Evolutionary conservation across 345 rosid genomes (phyloP), one percentile per base, ranked within the genome.

Genomic region (Bretschneidera sinensis): DNA sequence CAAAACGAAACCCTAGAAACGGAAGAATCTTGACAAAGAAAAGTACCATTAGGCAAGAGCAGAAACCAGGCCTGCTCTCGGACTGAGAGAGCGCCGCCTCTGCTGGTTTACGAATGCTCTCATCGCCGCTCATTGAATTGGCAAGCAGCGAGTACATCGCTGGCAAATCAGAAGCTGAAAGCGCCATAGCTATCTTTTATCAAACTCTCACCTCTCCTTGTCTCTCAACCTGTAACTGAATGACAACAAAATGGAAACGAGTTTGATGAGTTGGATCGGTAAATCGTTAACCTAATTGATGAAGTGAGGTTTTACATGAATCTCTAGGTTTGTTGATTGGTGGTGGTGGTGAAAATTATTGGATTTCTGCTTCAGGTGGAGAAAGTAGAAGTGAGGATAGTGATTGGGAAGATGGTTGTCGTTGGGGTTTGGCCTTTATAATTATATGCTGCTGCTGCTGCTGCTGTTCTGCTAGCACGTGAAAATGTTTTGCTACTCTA

Each of bases 71-170:
- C 56, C 96, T 72, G 33, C 83, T 82, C 80, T 94, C 99, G 52
- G 78, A 90, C 81, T 88, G 87, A 54, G 91, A 71, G 11, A 94
- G 84, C 76, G 97, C 92, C 59, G 76, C 74, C 84, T 94, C 99
- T 21, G 99, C 96, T 59, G 96, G 95, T 59, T 82, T 82, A 21
- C 96, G 89, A 43, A 86, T 71, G 69, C 72, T 62, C 80, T 80
- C 91, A 57, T 90, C 96, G 53, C 83, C 81, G 77, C 97, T 88
- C 96, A 94, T 83, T 62, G 99, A 90, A 74, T 94, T 88, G 17
- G 87, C 66, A 7, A 94, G 84, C 71, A 88, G 56, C 51, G 91
- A 64, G 79, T 90, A 94, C 68, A 94, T 63, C 21, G 80, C 84
- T 50, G 87, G 91, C 35, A 90, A 83, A 85, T 94, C 97, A 48